phyloP scores from a whole-genome alignment of 208 protist genomes.

The Crithidia sp. region DNA sequence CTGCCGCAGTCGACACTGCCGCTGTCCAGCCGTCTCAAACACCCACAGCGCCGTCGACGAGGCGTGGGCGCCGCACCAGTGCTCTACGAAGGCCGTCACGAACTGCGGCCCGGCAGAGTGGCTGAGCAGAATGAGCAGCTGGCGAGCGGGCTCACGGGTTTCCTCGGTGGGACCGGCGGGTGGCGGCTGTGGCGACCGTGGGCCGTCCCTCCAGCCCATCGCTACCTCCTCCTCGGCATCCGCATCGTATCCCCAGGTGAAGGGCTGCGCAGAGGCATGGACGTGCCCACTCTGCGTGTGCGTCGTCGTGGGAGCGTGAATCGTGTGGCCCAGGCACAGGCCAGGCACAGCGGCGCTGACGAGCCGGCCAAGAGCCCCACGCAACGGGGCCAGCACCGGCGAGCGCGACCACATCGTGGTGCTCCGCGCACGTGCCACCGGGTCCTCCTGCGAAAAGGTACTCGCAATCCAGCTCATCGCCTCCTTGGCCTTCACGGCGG shows the following conservation, averaged over 20 bases:
- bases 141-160: constrained; percentile 1
- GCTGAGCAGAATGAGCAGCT: constrained; percentile 14
- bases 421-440: constrained; percentile 17
- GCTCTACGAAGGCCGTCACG: constrained; percentile 1
- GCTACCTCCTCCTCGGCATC: constrained; percentile 7
- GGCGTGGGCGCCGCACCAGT: constrained; percentile 24
- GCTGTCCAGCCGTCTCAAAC: constrained; percentile 27
- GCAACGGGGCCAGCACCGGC: constrained; percentile 17
- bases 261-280: not conserved
- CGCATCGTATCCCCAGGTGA: constrained; percentile 12
- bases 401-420: constrained; percentile 28
- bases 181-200: not conserved
- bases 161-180: not conserved
- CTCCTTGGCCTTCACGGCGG: constrained; percentile 20
- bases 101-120: constrained; percentile 15
- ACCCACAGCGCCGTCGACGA: constrained; percentile 16
- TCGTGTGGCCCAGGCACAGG: not conserved
- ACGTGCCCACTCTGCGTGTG: no score
- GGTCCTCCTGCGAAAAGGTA: constrained; percentile 30
- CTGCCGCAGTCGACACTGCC: constrained; percentile 7
- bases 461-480: constrained; percentile 40
- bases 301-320: no score
- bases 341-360: constrained; percentile 4
- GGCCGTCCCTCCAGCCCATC: constrained; percentile 10
- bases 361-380: constrained; percentile 11